Conservation (phyloP, 257 asterid genomes). For the Anisodus tanguticus region DNA sequence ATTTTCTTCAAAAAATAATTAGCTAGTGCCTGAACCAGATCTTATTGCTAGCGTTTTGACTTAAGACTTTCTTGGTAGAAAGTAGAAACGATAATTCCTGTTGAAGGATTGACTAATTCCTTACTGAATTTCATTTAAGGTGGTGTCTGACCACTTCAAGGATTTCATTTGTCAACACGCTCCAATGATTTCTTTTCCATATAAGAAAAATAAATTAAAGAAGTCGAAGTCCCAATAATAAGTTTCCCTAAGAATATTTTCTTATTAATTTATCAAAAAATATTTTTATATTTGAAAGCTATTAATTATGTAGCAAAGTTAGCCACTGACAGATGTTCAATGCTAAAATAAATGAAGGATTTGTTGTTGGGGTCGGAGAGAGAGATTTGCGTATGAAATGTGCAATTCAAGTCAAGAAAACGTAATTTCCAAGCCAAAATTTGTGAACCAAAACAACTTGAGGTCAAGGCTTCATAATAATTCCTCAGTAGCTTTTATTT, state of each 20-base stretch:
- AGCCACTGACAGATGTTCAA: not conserved
- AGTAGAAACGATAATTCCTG: not conserved
- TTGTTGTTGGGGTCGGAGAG: not conserved
- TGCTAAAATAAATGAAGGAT: conserved; percentile 9
- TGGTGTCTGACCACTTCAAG: not conserved
- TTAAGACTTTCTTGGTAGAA: not conserved
- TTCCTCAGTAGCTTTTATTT: too few relatives aligned
- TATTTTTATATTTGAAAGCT: too few relatives aligned
- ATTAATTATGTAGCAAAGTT: not conserved
- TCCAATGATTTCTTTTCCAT: not conserved
- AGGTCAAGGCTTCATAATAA: not conserved
- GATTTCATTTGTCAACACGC: not conserved
- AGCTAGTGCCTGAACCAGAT: conserved; percentile 9
- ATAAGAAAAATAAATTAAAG: not conserved
- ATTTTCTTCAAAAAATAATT: not conserved
- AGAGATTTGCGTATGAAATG: not conserved
- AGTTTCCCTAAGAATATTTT: too few relatives aligned
- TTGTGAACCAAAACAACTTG: not conserved
- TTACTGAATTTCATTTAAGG: not conserved
- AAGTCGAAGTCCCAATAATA: too few relatives aligned
- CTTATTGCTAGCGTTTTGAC: not conserved
- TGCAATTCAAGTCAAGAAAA: not conserved
- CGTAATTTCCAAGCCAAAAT: not conserved
- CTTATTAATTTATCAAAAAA: too few relatives aligned
- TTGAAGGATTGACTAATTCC: not conserved